phyloP scores from a whole-genome alignment of 129 eudicot genomes.

The Tagetes patula region DNA sequence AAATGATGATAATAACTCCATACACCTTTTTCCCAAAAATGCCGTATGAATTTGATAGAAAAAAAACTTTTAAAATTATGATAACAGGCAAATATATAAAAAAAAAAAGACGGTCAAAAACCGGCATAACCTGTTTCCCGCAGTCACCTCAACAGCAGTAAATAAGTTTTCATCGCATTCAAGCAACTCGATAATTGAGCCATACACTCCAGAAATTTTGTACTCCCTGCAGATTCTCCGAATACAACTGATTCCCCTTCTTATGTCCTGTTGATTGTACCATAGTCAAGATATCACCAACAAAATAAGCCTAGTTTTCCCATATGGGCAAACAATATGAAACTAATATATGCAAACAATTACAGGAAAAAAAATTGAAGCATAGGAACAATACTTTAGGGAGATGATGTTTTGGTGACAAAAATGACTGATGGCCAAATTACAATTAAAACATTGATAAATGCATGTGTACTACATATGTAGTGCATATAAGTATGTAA shows the following conservation, averaged over 20 bases:
- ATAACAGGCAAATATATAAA: conserved; percentile 8
- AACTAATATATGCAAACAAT: conserved; percentile 7
- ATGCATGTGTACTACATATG: neutral
- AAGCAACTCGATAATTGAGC: conserved; percentile 83
- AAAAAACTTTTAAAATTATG: neutral
- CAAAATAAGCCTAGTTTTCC: conserved; percentile 17
- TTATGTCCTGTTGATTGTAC: conserved; percentile 62
- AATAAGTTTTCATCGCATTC: conserved; percentile 90
- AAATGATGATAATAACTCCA: neutral
- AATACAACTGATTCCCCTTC: conserved; percentile 84
- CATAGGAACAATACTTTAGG: neutral
- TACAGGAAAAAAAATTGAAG: neutral
- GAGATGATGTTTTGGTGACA: neutral
- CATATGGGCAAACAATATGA: neutral
- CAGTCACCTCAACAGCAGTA: conserved; percentile 99
- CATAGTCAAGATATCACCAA: conserved; percentile 17
- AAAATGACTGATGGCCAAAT: neutral
- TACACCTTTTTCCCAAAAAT: neutral
- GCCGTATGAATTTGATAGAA: neutral
- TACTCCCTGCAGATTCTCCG: conserved; percentile 71
- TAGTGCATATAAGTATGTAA: neutral
- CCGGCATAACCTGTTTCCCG: conserved; percentile 81
- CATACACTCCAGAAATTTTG: conserved; percentile 71
- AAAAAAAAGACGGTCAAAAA: neutral
- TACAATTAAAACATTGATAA: neutral